A percentile compares a stretch with the other conserved stretches of the same genome.
Evolutionary conservation across 345 rosid genomes (phyloP).

Genomic region (Dovyalis caffra): DNA sequence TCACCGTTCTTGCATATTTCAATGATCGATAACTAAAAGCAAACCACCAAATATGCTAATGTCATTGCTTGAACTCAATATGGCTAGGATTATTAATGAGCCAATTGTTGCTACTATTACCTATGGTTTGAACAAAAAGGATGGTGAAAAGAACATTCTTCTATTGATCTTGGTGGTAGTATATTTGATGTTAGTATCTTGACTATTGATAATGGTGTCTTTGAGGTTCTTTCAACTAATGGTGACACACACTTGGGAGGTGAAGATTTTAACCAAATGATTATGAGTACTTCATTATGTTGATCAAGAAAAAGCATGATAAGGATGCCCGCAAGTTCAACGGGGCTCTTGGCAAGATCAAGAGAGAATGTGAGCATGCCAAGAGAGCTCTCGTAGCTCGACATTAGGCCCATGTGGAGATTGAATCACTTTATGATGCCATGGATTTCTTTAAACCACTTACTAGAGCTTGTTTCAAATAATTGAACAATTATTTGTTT

Average conservation of each 20-base stretch:
- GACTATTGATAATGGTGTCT: constrained; percentile 94
- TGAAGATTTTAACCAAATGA: constrained; percentile 96
- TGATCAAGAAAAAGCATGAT: constrained; percentile 95
- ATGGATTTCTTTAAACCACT: constrained; percentile 93
- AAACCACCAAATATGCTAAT: constrained; percentile 97
- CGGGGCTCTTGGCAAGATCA: constrained; percentile 86
- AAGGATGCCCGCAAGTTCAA: constrained; percentile 96
- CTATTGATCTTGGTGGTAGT: constrained; percentile 97
- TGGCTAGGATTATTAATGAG: constrained; percentile 94
- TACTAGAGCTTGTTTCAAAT: constrained; percentile 96
- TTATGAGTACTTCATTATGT: constrained; percentile 94
- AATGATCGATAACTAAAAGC: constrained; percentile 97
- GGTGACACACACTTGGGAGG: constrained; percentile 99
- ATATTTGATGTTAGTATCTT: constrained; percentile 96
- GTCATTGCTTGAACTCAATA: constrained; percentile 88
- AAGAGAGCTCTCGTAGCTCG: constrained; percentile 99
- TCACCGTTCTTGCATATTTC: constrained; percentile 98
- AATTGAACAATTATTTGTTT: constrained; percentile 91
- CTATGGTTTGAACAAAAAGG: constrained; percentile 92
- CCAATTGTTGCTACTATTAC: constrained; percentile 99
- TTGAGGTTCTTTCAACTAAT: constrained; percentile 94
- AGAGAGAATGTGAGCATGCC: constrained; percentile 95
- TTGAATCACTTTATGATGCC: constrained; percentile 91
- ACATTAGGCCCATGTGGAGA: constrained; percentile 98
- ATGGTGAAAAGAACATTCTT: constrained; percentile 99